Evolutionary conservation across 169 alveolate species (phyloP).

Genomic region (Cryptosporidium tyzzeri): DNA sequence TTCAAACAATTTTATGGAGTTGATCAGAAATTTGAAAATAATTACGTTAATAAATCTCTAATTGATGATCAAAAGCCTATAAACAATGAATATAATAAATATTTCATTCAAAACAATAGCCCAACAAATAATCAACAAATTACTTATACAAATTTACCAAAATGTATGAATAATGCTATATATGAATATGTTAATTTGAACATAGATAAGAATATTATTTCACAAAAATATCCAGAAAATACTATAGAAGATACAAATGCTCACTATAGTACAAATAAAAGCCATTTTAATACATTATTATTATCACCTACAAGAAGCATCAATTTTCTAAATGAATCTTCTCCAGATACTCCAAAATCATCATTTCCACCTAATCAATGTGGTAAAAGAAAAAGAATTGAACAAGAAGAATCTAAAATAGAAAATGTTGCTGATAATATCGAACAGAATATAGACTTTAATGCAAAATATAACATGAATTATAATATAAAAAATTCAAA

Average conservation of each 20-base stretch:
- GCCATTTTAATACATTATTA: neutral
- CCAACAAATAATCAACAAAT: neutral
- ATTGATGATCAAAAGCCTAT: neutral
- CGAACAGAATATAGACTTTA: neutral
- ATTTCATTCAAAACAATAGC: neutral
- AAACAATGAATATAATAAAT: neutral
- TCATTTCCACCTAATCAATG: neutral
- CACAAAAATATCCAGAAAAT: neutral
- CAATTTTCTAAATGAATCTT: neutral
- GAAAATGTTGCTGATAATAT: neutral
- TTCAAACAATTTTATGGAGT: neutral
- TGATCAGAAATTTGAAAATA: neutral
- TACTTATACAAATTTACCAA: neutral
- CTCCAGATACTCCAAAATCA: neutral
- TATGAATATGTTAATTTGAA: neutral
- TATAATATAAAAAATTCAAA: too few species aligned
- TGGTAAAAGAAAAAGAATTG: neutral
- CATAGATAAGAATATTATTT: neutral
- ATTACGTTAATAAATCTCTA: neutral
- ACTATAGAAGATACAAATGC: neutral
- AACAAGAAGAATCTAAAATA: neutral
- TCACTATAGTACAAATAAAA: too few species aligned
- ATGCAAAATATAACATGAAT: neutral
- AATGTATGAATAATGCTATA: neutral
- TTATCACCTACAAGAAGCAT: neutral